These are phyloP conservation scores for Phaeophleospora eucalypticola DNA, from an alignment of 2,329 filamentous ascomycete species.

Conservation along the genomic window DNA sequence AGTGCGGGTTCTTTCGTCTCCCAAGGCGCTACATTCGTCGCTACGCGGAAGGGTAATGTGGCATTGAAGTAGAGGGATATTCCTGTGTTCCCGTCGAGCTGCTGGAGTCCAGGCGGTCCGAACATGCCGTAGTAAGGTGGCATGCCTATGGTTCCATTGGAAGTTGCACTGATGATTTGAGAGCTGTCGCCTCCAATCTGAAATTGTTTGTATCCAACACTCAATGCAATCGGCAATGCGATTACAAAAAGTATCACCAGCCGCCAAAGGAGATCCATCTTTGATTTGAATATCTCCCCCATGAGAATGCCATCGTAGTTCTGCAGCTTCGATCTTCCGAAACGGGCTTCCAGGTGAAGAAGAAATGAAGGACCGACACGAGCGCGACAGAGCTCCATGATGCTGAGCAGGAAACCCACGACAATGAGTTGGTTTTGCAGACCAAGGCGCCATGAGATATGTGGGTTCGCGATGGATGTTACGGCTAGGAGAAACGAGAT, in stretches of 20 bases:
- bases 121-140: conserved; percentile 1
- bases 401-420: conserved; percentile 4
- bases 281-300: not conserved
- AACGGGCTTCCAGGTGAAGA: conserved; percentile 2
- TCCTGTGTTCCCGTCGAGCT: not conserved
- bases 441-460: conserved; percentile 1
- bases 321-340: conserved; percentile 1
- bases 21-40: not conserved
- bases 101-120: not conserved
- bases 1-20: not conserved
- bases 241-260: not conserved
- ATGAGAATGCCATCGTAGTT: conserved; percentile 4
- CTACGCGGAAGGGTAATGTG: not conserved
- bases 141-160: not conserved
- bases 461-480: not conserved
- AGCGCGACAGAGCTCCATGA: conserved; percentile 3
- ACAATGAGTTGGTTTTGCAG: conserved; percentile 1
- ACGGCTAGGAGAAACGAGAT: not conserved
- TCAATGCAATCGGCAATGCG: conserved; percentile 1
- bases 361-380: not conserved
- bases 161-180: not conserved
- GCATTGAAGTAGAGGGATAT: not conserved
- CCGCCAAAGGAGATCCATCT: not conserved
- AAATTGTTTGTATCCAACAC: conserved; percentile 2
- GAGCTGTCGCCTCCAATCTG: not conserved